These are phyloP conservation scores for Apophysomyces ossiformis DNA, from an alignment of 371 early-diverging fungal species.

Conservation along the genomic window DNA sequence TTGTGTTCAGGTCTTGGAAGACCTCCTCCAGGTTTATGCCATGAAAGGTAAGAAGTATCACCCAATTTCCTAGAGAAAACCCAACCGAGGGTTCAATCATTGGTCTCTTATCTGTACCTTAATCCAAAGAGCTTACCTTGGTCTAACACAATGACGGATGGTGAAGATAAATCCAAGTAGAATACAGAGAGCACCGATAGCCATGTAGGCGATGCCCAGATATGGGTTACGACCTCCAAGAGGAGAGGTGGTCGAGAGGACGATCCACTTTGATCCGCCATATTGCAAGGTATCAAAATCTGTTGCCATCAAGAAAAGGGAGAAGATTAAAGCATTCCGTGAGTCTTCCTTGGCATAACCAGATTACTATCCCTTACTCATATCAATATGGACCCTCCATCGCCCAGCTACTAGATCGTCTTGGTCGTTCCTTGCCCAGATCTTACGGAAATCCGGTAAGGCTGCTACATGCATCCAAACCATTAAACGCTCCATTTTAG, in stretches of 20 bases:
- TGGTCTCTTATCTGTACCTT: background rate
- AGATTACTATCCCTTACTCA: conserved; percentile 50
- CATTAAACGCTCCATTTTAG: conserved; percentile 83
- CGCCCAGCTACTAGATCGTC: conserved; percentile 59
- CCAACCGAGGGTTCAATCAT: too few relatives aligned
- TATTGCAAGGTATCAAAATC: conserved; percentile 84
- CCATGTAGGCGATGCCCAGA: conserved; percentile 92
- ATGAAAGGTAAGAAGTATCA: conserved; percentile 43
- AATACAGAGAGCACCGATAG: conserved; percentile 85
- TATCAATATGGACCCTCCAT: conserved; percentile 70
- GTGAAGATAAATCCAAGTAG: conserved; percentile 85
- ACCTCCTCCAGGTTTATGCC: conserved; percentile 49
- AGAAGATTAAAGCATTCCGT: background rate
- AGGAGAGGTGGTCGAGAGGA: conserved; percentile 88
- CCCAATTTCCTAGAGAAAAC: conserved; percentile 45
- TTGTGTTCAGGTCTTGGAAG: conserved; percentile 22
- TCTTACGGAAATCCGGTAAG: conserved; percentile 95
- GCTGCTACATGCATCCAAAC: conserved; percentile 99
- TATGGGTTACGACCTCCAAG: conserved; percentile 96
- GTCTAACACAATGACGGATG: conserved; percentile 82
- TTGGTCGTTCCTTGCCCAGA: conserved; percentile 83
- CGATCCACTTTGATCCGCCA: conserved; percentile 93
- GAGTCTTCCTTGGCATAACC: background rate
- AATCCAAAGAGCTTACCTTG: conserved; percentile 58
- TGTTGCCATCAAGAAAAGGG: conserved; percentile 22